Conservation (phyloP, 345 rosid genomes). For the Salix dunnii region DNA sequence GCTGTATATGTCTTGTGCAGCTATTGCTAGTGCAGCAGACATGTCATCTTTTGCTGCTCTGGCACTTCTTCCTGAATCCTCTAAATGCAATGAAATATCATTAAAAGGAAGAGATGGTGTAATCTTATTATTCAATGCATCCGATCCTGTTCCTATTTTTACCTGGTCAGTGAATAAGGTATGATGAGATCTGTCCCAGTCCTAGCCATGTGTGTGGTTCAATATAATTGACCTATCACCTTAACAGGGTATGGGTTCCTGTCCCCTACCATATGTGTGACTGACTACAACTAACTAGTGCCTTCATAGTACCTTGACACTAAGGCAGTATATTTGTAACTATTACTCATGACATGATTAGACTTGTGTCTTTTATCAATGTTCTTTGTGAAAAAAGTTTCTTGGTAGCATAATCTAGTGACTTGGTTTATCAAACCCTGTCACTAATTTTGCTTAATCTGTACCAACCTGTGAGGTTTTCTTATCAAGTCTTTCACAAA, state of each 20-base stretch:
- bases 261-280: background rate
- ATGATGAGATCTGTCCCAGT: conserved; percentile 13
- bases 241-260: background rate
- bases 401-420: too few relatives aligned
- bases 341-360: background rate
- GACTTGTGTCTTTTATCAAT: background rate
- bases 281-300: background rate
- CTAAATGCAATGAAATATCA: conserved; percentile 23
- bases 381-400: too few relatives aligned
- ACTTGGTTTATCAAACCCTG: background rate
- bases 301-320: background rate
- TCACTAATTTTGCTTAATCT: background rate
- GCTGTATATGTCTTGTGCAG: conserved; percentile 37
- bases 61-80: conserved; percentile 52
- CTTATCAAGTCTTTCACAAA: background rate
- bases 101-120: conserved; percentile 64
- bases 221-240: background rate
- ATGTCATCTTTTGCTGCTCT: conserved; percentile 66
- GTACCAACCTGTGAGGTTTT: background rate
- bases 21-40: conserved; percentile 54
- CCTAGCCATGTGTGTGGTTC: background rate
- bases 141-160: conserved; percentile 64
- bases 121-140: conserved; percentile 60
- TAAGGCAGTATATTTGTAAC: background rate
- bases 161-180: conserved; percentile 86